Evolutionary conservation across 495 filamentous ascomycete species (phyloP).

Genomic region (Glutinoglossum americanum): DNA sequence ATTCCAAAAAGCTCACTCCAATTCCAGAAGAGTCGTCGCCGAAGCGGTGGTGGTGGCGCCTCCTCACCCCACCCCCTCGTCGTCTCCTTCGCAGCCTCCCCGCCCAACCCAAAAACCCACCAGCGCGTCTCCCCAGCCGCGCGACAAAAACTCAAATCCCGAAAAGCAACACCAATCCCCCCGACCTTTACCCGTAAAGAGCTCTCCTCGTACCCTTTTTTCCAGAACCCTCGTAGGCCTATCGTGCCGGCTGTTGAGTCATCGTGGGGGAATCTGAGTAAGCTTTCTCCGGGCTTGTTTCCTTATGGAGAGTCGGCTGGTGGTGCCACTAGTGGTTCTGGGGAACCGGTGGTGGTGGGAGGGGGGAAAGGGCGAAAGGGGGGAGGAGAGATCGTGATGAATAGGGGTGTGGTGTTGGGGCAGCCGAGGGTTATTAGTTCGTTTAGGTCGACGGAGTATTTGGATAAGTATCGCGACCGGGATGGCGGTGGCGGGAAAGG

Average conservation of each 20-base stretch:
- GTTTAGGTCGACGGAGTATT: background rate
- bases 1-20: no score
- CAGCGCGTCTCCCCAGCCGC: background rate
- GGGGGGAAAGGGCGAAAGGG: no score
- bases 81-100: background rate
- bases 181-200: background rate
- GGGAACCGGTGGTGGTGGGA: no score
- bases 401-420: no score
- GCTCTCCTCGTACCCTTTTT: background rate
- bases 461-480: background rate
- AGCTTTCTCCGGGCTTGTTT: background rate
- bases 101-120: no score
- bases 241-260: background rate
- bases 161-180: background rate
- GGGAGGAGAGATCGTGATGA: no score
- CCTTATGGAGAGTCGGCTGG: background rate
- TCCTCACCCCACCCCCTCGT: no score
- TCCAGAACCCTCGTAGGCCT: background rate
- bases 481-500: no score
- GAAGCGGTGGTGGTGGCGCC: no score
- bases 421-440: background rate
- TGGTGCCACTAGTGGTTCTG: no score
- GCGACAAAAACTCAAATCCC: background rate
- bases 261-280: background rate
- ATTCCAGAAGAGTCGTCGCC: no score